phyloP scores from a whole-genome alignment of 306 rosid genomes.

The Senna siamea region DNA sequence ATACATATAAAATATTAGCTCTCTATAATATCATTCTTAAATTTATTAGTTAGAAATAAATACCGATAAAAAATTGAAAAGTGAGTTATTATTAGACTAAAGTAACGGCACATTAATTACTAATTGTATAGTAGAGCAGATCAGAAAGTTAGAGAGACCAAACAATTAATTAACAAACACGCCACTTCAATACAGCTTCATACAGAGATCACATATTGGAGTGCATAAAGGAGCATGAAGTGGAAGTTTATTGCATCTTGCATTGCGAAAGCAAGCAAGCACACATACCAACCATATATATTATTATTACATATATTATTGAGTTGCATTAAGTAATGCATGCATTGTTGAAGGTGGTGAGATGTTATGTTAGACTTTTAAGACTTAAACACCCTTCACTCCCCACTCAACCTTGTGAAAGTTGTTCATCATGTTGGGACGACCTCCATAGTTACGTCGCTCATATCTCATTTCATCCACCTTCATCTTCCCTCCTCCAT shows the following conservation, averaged over 20 bases:
- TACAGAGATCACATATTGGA: not conserved
- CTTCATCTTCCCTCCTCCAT: conserved; percentile 18
- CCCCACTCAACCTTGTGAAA: conserved; percentile 32
- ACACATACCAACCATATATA: not conserved
- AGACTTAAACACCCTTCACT: conserved; percentile 30
- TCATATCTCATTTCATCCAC: conserved; percentile 37
- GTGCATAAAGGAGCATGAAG: not conserved
- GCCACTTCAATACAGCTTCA: not conserved
- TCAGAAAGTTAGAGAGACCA: too few species aligned
- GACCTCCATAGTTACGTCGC: not conserved
- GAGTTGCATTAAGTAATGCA: too few species aligned
- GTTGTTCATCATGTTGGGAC: not conserved
- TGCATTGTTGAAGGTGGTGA: not conserved
- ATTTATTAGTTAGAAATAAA: too few species aligned
- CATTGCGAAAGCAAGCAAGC: not conserved
- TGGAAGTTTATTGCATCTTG: not conserved
- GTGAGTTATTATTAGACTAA: too few species aligned
- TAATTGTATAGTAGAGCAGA: too few species aligned
- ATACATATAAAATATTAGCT: too few species aligned
- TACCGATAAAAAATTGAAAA: too few species aligned
- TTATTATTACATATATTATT: too few species aligned
- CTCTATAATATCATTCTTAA: too few species aligned
- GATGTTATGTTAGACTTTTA: too few species aligned
- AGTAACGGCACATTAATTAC: too few species aligned
- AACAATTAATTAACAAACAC: not conserved